Conservation (phyloP, 106 monocot genomes). For the Agapanthus africanus region DNA sequence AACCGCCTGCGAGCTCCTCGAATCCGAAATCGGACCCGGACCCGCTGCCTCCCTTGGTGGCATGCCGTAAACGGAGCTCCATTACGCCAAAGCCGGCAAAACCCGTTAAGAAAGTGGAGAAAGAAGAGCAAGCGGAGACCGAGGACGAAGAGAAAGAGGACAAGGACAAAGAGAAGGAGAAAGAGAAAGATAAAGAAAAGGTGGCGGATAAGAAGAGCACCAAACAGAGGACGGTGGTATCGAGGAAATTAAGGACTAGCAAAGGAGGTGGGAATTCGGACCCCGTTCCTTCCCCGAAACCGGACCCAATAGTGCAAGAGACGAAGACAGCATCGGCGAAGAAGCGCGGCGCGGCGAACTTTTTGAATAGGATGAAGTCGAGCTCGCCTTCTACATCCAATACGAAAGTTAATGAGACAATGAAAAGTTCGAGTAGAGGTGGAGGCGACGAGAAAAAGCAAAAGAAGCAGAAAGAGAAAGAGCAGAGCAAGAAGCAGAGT, state of each 20-base stretch:
- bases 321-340: not conserved
- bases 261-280: not conserved
- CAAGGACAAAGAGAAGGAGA: not conserved
- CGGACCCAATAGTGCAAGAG: not conserved
- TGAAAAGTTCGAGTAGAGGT: not conserved
- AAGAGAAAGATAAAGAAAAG: not conserved
- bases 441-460: not conserved
- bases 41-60: conserved; percentile 6
- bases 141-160: not conserved
- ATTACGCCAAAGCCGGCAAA: conserved; percentile 3
- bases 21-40: not conserved
- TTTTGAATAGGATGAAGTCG: conserved; percentile 6
- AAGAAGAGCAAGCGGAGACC: conserved; percentile 6
- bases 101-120: not conserved
- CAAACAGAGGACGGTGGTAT: conserved; percentile 11
- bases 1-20: not conserved
- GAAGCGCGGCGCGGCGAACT: conserved; percentile 7
- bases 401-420: not conserved
- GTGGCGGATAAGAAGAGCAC: conserved; percentile 6
- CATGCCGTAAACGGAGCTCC: conserved; percentile 18
- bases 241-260: conserved; percentile 16
- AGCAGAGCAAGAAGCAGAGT: not conserved
- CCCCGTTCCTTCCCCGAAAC: not conserved
- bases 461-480: not conserved
- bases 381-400: conserved; percentile 3